Percentiles rank a stretch among this genome's conserved stretches.
Conservation (phyloP, 345 rosid species). For the Eucalyptus erythrocorys region DNA sequence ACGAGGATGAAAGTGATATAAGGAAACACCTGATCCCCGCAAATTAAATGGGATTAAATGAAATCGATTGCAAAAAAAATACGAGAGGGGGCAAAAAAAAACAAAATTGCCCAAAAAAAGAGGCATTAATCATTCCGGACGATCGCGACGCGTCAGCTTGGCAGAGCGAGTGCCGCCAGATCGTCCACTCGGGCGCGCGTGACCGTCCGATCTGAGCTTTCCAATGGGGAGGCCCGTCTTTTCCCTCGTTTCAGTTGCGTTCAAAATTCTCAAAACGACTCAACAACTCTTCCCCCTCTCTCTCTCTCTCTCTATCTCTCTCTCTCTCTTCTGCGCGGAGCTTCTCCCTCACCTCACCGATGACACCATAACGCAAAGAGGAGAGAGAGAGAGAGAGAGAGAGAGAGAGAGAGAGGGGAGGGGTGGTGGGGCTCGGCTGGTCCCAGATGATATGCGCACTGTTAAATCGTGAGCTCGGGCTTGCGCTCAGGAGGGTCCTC, state of each 20-base stretch:
- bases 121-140: not conserved
- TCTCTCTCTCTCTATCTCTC: not conserved
- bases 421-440: not conserved
- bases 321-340: not conserved
- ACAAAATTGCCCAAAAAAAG: not conserved
- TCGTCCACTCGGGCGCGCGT: not conserved
- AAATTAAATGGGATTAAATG: not conserved
- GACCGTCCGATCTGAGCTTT: not conserved
- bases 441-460: not conserved
- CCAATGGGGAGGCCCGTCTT: not conserved
- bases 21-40: not conserved
- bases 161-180: not conserved
- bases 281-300: not conserved
- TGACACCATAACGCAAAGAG: not conserved
- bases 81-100: accelerated
- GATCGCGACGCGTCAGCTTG: not conserved
- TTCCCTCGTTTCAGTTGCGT: not conserved
- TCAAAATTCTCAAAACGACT: not conserved
- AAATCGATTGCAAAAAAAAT: not conserved
- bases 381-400: not conserved
- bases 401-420: not conserved
- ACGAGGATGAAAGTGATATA: not conserved
- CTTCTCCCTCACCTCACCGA: not conserved
- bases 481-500: not conserved
- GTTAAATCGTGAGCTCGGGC: not conserved